Percentiles rank a stretch among this genome's conserved stretches.
Evolutionary conservation across 495 filamentous ascomycete genomes (phyloP).

Genomic region (Penicillium simplicissimum): DNA sequence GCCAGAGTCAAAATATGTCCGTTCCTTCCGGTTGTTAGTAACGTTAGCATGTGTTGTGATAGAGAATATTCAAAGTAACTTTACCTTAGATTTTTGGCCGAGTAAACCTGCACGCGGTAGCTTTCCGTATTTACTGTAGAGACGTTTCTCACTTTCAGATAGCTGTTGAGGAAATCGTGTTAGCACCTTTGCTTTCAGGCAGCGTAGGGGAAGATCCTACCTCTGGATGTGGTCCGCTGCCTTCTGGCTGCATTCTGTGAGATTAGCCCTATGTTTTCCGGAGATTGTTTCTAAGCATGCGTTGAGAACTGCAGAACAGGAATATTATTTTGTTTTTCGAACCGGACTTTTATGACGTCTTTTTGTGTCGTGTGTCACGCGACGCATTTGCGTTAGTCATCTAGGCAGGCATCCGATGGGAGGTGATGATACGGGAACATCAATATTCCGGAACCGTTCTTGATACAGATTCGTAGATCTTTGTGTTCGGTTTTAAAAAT

Average conservation of each 20-base stretch:
- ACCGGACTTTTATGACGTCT: too few relatives aligned
- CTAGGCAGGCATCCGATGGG: too few relatives aligned
- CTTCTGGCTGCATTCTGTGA: constrained; percentile 1
- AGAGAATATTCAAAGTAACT: constrained; percentile 14
- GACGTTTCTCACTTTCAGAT: constrained; percentile 14
- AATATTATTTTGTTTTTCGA: too few relatives aligned
- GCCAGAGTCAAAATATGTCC: constrained; percentile 38
- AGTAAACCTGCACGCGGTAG: constrained; percentile 17
- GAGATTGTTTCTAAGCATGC: not conserved
- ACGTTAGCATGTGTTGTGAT: constrained; percentile 4
- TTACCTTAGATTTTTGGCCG: constrained; percentile 19
- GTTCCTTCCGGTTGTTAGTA: constrained; percentile 23
- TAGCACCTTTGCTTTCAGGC: not conserved
- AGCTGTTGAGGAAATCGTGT: constrained; percentile 8
- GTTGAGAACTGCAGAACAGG: too few relatives aligned
- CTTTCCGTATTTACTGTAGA: constrained; percentile 19
- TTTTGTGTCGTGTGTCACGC: too few relatives aligned
- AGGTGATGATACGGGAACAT: too few relatives aligned
- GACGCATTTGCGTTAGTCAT: too few relatives aligned
- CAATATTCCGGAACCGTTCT: too few relatives aligned
- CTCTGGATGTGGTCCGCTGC: not conserved
- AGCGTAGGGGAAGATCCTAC: not conserved
- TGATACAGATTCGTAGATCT: too few relatives aligned
- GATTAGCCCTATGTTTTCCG: not conserved
- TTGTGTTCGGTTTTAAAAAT: too few relatives aligned